phyloP scores from a whole-genome alignment of 495 filamentous ascomycete species.

The Xylaria castorea region DNA sequence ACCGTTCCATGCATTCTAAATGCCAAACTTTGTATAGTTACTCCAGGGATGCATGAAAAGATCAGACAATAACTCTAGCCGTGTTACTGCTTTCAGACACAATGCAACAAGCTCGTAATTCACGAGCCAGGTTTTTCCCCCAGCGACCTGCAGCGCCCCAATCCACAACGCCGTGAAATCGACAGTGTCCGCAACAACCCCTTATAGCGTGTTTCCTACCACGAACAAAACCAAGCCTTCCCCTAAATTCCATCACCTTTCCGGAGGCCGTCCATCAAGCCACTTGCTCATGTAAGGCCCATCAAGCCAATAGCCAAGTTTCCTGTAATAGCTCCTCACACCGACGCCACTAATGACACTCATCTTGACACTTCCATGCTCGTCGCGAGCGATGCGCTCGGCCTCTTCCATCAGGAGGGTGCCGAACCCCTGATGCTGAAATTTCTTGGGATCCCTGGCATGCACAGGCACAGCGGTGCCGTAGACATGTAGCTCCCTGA shows the following conservation, averaged over 20 bases:
- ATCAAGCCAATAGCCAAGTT: conserved; percentile 90
- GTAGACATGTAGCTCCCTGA: conserved; percentile 95
- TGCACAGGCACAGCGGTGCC: conserved; percentile 95
- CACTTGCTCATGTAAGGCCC: conserved; percentile 89
- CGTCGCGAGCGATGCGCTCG: conserved; percentile 89
- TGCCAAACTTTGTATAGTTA: no score
- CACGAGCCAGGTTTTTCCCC: not conserved
- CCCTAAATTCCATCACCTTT: not conserved
- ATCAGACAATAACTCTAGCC: no score
- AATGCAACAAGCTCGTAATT: no score
- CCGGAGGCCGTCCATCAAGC: conserved; percentile 50
- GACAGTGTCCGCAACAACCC: not conserved
- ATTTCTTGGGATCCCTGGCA: conserved; percentile 90
- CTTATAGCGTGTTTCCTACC: not conserved
- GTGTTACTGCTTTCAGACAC: no score
- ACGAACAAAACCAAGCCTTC: not conserved
- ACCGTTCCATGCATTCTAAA: no score
- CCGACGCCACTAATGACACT: conserved; percentile 95
- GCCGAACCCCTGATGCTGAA: conserved; percentile 97
- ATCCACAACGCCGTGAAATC: not conserved
- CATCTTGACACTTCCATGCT: conserved; percentile 93
- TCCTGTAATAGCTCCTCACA: conserved; percentile 90
- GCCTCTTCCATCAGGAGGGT: conserved; percentile 98
- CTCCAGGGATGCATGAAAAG: no score
- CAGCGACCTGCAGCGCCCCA: not conserved